Evolutionary conservation across 169 alveolate species (phyloP).

Genomic region (Babesia bovis): DNA sequence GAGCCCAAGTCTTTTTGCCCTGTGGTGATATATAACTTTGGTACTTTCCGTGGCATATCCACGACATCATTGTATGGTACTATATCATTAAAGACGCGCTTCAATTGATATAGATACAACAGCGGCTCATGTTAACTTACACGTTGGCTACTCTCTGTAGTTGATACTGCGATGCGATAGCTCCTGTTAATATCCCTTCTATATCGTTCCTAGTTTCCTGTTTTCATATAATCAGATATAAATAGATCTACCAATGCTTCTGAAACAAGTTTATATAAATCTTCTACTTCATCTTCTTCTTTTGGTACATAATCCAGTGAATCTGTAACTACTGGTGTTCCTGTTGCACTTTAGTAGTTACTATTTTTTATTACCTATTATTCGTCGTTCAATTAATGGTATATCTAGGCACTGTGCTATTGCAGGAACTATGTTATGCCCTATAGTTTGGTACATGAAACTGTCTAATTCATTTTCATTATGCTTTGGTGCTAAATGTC

Average conservation of each 20-base stretch:
- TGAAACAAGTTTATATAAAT: slow-evolving; percentile 77
- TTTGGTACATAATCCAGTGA: slow-evolving; percentile 76
- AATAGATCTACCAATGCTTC: slow-evolving; percentile 64
- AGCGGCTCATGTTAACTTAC: slow-evolving; percentile 71
- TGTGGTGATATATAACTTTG: neutral
- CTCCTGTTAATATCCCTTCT: slow-evolving; percentile 93
- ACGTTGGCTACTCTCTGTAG: slow-evolving; percentile 94
- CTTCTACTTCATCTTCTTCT: slow-evolving; percentile 94
- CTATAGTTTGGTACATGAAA: slow-evolving; percentile 96
- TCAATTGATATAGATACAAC: neutral
- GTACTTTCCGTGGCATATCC: too few relatives aligned
- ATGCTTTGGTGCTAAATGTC: slow-evolving; percentile 46
- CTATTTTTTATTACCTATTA: slow-evolving; percentile 63
- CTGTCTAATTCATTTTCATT: slow-evolving; percentile 85
- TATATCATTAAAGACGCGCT: too few relatives aligned
- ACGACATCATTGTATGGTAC: slow-evolving; percentile 22
- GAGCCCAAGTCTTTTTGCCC: slow-evolving; percentile 60
- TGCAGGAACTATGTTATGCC: slow-evolving; percentile 88
- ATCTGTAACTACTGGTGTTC: slow-evolving; percentile 28
- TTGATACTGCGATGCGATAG: slow-evolving; percentile 95
- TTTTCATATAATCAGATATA: neutral
- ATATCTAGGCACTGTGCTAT: slow-evolving; percentile 91
- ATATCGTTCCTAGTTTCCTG: slow-evolving; percentile 82
- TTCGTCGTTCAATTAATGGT: slow-evolving; percentile 83
- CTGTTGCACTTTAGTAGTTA: neutral